A percentile compares a stretch with the other conserved stretches of the same genome.
Conservation (phyloP, 2,329 filamentous ascomycete genomes). For the Coniochaeta sp. region DNA sequence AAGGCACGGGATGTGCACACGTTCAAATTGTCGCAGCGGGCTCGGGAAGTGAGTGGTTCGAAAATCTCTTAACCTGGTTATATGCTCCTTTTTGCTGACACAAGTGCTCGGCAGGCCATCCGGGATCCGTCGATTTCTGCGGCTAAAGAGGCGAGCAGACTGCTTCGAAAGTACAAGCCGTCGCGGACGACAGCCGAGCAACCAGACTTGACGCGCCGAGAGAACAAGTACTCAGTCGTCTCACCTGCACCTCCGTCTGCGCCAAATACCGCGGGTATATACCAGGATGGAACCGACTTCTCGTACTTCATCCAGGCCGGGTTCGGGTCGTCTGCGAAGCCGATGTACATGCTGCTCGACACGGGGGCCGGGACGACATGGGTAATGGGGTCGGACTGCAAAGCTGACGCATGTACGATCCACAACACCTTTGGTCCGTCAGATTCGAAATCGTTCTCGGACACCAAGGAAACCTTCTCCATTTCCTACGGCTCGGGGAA, state of each 20-base stretch:
- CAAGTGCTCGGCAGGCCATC: constrained; percentile 18
- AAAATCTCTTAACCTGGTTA: neutral
- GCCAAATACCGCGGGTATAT: constrained; percentile 44
- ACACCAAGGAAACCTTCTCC: constrained; percentile 46
- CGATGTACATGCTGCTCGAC: constrained; percentile 57
- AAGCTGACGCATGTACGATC: constrained; percentile 53
- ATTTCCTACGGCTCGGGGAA: constrained; percentile 73
- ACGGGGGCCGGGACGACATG: constrained; percentile 69
- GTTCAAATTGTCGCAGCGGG: constrained; percentile 33
- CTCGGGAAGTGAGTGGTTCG: constrained; percentile 22
- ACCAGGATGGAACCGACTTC: constrained; percentile 59
- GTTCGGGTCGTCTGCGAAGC: constrained; percentile 46
- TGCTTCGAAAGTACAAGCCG: constrained; percentile 30
- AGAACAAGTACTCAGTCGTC: constrained; percentile 40
- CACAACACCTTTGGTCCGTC: constrained; percentile 63
- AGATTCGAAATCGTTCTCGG: constrained; percentile 58
- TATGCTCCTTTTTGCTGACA: constrained; percentile 7
- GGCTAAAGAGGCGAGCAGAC: constrained; percentile 27
- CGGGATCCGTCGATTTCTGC: constrained; percentile 26
- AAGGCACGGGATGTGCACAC: constrained; percentile 19
- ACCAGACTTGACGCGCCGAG: constrained; percentile 25
- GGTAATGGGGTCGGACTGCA: constrained; percentile 71
- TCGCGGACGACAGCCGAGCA: constrained; percentile 9
- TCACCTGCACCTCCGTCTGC: constrained; percentile 36
- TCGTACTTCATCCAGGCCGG: constrained; percentile 55